Evolutionary conservation across 2,329 filamentous ascomycete genomes (phyloP).

Genomic region (Xylariomycetidae sp.): DNA sequence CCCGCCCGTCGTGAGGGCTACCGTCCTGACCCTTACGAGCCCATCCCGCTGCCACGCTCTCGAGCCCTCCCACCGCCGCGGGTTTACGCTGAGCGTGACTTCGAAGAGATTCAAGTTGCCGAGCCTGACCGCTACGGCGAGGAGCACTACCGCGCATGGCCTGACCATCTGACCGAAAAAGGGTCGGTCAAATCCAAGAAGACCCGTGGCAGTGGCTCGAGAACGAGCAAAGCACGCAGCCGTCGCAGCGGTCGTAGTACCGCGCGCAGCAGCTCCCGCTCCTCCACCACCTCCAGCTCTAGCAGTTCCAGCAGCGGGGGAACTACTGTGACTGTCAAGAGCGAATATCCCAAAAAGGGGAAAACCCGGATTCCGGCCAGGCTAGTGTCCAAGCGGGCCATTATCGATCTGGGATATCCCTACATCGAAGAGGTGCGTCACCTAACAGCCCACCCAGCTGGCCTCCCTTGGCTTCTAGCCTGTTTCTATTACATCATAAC

Average conservation of each 20-base stretch:
- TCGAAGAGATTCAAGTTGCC: slow-evolving; percentile 60
- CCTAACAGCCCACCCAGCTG: too few species aligned
- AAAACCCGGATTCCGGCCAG: slow-evolving; percentile 83
- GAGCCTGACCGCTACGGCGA: slow-evolving; percentile 65
- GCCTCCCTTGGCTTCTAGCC: too few species aligned
- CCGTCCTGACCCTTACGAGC: slow-evolving; percentile 44
- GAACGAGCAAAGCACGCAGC: slow-evolving; percentile 29
- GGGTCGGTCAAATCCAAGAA: slow-evolving; percentile 49
- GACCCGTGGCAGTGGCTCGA: slow-evolving; percentile 39
- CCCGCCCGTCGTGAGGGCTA: slow-evolving; percentile 51
- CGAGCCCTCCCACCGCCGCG: slow-evolving; percentile 54
- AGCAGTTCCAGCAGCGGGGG: slow-evolving; percentile 39
- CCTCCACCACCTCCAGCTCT: slow-evolving; percentile 38
- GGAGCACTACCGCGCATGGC: slow-evolving; percentile 61
- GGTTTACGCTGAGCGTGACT: slow-evolving; percentile 49
- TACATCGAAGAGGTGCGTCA: slow-evolving; percentile 73
- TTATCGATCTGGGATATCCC: slow-evolving; percentile 80
- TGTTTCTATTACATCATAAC: not conserved
- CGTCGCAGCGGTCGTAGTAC: not conserved
- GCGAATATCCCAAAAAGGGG: slow-evolving; percentile 71
- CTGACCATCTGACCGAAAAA: slow-evolving; percentile 55
- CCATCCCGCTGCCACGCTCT: slow-evolving; percentile 64
- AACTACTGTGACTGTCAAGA: slow-evolving; percentile 42
- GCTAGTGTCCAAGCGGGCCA: slow-evolving; percentile 71
- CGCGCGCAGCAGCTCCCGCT: slow-evolving; percentile 29